Evolutionary conservation across 257 asterid species (phyloP).

Genomic region (Penstemon newberryi): DNA sequence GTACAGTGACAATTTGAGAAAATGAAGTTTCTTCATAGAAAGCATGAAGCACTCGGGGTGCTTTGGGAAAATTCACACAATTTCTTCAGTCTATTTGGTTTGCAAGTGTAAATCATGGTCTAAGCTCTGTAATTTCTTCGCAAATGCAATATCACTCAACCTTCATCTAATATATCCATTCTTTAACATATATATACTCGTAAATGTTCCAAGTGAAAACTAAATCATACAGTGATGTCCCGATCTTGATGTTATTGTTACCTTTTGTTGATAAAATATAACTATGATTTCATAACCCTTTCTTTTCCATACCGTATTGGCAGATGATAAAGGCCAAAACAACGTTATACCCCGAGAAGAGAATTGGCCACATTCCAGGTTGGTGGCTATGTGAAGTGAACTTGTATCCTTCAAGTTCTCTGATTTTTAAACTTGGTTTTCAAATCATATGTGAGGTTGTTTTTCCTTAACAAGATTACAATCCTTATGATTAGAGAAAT

Average conservation of each 20-base stretch:
- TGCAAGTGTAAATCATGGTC: background rate
- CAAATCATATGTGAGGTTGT: background rate
- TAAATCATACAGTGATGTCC: background rate
- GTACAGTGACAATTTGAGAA: background rate
- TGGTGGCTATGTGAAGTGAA: slow-evolving; percentile 27
- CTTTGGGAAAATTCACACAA: background rate
- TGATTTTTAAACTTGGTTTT: background rate
- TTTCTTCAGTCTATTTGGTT: background rate
- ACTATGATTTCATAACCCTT: background rate
- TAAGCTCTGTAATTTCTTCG: background rate
- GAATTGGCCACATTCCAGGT: slow-evolving; percentile 83
- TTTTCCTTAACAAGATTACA: background rate
- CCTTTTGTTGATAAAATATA: background rate
- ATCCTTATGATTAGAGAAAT: background rate
- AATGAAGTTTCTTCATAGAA: background rate
- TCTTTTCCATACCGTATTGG: slow-evolving; percentile 27
- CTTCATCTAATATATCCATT: background rate
- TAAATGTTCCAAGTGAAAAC: background rate
- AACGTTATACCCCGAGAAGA: slow-evolving; percentile 44
- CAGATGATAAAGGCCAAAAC: slow-evolving; percentile 59
- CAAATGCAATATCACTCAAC: background rate
- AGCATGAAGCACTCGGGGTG: background rate
- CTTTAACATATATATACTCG: background rate
- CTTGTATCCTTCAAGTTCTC: background rate
- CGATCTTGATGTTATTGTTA: slow-evolving; percentile 13